Conservation (phyloP, 108 stramenopile genomes). For the Fistulifera solaris region DNA sequence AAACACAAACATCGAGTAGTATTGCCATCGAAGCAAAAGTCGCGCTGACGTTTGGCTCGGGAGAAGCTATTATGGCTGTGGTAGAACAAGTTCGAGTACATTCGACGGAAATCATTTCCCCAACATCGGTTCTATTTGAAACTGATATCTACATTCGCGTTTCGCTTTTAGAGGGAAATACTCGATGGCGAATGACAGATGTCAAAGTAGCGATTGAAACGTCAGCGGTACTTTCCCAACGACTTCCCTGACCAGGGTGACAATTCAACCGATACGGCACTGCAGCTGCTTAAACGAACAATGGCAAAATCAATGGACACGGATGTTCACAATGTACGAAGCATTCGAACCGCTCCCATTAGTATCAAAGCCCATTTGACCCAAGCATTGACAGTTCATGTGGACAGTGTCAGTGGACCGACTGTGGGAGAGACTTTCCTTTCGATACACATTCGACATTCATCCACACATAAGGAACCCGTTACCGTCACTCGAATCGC, state of each 20-base stretch:
- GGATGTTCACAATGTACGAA: neutral
- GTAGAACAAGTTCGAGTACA: slow-evolving; percentile 5
- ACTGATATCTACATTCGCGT: neutral
- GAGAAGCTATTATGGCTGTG: slow-evolving; percentile 9
- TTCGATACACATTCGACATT: slow-evolving; percentile 59
- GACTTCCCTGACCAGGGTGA: slow-evolving; percentile 3
- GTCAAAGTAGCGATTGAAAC: slow-evolving; percentile 1
- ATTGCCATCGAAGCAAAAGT: slow-evolving; percentile 9
- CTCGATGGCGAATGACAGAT: slow-evolving; percentile 4
- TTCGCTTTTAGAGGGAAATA: neutral
- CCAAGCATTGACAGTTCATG: slow-evolving; percentile 33
- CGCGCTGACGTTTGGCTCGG: slow-evolving; percentile 7
- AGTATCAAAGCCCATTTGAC: slow-evolving; percentile 16
- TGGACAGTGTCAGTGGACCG: slow-evolving; percentile 23
- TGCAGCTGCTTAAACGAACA: neutral
- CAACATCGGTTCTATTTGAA: slow-evolving; percentile 3
- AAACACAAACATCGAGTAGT: too few species aligned
- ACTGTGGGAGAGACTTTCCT: slow-evolving; percentile 51
- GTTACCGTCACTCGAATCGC: slow-evolving; percentile 69
- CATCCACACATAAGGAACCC: slow-evolving; percentile 48
- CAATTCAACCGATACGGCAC: slow-evolving; percentile 16
- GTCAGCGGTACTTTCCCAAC: slow-evolving; percentile 11
- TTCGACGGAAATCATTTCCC: neutral
- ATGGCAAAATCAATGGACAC: slow-evolving; percentile 2
- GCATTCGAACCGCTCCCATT: slow-evolving; percentile 10